phyloP scores from a whole-genome alignment of 2,329 filamentous ascomycete species.

The Arachnopeziza araneosa region DNA sequence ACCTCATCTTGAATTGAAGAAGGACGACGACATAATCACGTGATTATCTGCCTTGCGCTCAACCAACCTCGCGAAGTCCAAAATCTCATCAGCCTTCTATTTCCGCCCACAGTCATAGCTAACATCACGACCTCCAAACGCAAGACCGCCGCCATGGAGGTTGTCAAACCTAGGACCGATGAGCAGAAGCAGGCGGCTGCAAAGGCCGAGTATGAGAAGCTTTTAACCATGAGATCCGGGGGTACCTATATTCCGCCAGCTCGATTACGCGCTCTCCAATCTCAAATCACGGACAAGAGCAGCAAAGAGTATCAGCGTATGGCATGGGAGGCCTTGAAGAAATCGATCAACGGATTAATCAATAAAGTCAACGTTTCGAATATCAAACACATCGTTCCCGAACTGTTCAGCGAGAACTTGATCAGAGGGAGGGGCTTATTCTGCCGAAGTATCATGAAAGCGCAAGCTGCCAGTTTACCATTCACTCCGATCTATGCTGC shows the following conservation, averaged over 20 bases:
- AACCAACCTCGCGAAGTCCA: not conserved
- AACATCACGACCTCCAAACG: not conserved
- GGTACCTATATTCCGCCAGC: constrained; percentile 96
- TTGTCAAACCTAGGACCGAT: constrained; percentile 45
- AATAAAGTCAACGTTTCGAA: constrained; percentile 99
- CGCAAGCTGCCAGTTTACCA: constrained; percentile 88
- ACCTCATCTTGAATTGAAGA: not conserved
- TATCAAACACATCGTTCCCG: constrained; percentile 95
- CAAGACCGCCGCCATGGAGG: constrained; percentile 15
- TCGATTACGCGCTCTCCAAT: constrained; percentile 82
- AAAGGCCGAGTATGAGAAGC: constrained; percentile 89
- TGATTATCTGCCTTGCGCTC: not conserved
- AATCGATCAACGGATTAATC: constrained; percentile 96
- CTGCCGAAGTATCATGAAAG: constrained; percentile 96
- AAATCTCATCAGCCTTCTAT: not conserved
- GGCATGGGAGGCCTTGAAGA: constrained; percentile 98
- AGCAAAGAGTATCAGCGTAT: constrained; percentile 98
- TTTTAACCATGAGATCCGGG: constrained; percentile 87
- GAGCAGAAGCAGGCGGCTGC: constrained; percentile 83
- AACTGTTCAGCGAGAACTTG: constrained; percentile 92
- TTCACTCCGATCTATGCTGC: constrained; percentile 96
- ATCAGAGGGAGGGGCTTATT: constrained; percentile 87
- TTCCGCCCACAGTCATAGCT: not conserved
- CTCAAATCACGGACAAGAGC: constrained; percentile 92
- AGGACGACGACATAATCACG: not conserved